Evolutionary conservation across 805 yeast species (phyloP).

Genomic region (Kluyveromyces wickerhamii): DNA sequence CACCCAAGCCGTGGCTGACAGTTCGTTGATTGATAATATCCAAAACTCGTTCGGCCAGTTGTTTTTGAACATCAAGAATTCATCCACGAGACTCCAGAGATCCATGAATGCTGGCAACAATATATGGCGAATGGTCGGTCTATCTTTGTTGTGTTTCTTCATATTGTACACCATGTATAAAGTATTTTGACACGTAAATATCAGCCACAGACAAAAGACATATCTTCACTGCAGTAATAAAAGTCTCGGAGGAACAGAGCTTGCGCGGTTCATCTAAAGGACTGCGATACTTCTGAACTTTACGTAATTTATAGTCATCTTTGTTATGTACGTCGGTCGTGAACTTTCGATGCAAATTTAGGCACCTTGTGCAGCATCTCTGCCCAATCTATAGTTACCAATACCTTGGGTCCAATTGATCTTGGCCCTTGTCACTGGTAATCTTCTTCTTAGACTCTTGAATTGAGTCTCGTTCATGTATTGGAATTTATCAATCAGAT

Average conservation of each 20-base stretch:
- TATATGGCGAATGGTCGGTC: conserved; percentile 49
- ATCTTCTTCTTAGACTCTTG: conserved; percentile 78
- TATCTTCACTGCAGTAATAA: too few relatives aligned
- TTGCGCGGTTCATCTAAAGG: too few relatives aligned
- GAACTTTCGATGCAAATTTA: too few relatives aligned
- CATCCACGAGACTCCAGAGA: conserved; percentile 46
- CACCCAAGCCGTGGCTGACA: conserved; percentile 51
- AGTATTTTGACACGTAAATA: conserved; percentile 39
- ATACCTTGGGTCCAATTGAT: conserved; percentile 94
- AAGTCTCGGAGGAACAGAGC: too few relatives aligned
- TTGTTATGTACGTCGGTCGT: too few relatives aligned
- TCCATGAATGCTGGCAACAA: conserved; percentile 53
- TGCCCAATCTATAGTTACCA: conserved; percentile 82
- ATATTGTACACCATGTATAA: conserved; percentile 49
- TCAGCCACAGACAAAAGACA: too few relatives aligned
- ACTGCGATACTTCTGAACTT: too few relatives aligned
- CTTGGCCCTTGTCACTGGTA: conserved; percentile 86
- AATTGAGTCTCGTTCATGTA: conserved; percentile 73
- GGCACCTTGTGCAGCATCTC: conserved; percentile 50
- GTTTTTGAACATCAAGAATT: conserved; percentile 40
- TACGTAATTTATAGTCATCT: too few relatives aligned
- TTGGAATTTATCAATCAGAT: conserved; percentile 54
- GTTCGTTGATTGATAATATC: conserved; percentile 33
- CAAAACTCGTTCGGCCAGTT: conserved; percentile 46
- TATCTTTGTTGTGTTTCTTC: conserved; percentile 47